Conservation (phyloP, 108 stramenopile genomes). For the Cyclotella baltica region DNA sequence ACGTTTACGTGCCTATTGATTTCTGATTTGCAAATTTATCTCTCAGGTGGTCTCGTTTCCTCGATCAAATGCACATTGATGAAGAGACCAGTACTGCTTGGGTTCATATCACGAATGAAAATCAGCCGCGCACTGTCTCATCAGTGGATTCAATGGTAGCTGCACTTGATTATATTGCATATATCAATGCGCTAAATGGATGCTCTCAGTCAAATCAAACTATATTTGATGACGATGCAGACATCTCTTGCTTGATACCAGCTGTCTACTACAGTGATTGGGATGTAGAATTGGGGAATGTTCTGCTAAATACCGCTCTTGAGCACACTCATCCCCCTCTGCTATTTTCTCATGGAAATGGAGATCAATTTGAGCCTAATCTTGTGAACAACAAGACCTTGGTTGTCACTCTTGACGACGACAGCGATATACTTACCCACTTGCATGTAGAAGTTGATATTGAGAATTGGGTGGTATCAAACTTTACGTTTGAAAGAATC, state of each 20-base stretch:
- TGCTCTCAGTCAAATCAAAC: background rate
- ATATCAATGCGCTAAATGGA: slow-evolving; percentile 3
- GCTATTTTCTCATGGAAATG: background rate
- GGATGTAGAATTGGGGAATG: background rate
- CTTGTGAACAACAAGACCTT: slow-evolving; percentile 3
- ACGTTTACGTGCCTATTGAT: background rate
- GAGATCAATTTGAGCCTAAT: background rate
- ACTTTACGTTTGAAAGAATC: slow-evolving; percentile 1
- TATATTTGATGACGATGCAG: background rate
- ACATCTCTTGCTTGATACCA: background rate
- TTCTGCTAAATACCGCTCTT: background rate
- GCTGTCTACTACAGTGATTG: background rate
- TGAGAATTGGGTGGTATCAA: background rate
- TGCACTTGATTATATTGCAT: slow-evolving; percentile 8
- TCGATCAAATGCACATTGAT: background rate
- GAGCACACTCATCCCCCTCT: background rate
- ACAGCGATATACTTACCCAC: background rate
- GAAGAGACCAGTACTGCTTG: slow-evolving; percentile 1
- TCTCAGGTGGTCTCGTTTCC: slow-evolving; percentile 1
- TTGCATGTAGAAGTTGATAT: background rate
- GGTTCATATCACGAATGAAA: background rate
- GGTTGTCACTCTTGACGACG: background rate
- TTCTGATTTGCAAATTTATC: background rate
- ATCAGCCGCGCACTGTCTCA: background rate
- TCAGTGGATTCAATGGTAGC: background rate